Percentiles rank a stretch among this genome's conserved stretches.
Conservation (phyloP, 192 early-diverging fungal species). For the Podila epicladia region DNA sequence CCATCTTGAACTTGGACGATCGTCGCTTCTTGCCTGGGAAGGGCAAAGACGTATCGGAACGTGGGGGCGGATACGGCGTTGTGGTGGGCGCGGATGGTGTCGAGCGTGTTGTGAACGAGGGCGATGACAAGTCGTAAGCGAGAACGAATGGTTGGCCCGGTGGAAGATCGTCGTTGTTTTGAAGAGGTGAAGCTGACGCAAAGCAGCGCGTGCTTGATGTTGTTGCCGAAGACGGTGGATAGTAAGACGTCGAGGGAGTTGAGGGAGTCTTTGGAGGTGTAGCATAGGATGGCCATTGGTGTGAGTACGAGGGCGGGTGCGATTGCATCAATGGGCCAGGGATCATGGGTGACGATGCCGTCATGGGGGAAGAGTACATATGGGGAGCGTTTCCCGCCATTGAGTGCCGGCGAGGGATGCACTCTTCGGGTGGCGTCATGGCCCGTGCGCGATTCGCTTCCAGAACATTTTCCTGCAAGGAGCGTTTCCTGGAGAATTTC, state of each 20-base stretch:
- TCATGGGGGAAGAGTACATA: background rate
- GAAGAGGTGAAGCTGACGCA: background rate
- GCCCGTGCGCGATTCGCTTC: background rate
- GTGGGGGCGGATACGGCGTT: background rate
- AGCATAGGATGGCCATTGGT: background rate
- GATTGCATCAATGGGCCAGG: background rate
- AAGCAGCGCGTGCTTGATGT: background rate
- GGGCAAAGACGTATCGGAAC: background rate
- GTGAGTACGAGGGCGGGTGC: background rate
- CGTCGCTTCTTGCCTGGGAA: background rate
- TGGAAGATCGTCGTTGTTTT: slow-evolving; percentile 5
- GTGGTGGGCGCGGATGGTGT: background rate
- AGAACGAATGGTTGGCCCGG: slow-evolving; percentile 33
- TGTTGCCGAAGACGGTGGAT: slow-evolving; percentile 6
- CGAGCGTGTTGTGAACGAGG: background rate
- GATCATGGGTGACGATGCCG: background rate
- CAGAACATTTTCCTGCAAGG: slow-evolving; percentile 10
- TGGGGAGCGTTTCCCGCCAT: background rate
- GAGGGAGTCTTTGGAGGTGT: slow-evolving; percentile 25
- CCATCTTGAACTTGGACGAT: background rate
- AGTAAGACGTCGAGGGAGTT: background rate
- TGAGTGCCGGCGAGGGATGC: background rate
- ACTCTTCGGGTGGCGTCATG: background rate
- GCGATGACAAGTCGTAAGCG: background rate
- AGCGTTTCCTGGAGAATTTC: slow-evolving; percentile 13